phyloP scores from a whole-genome alignment of 345 rosid species.

The Sonneratia alba region DNA sequence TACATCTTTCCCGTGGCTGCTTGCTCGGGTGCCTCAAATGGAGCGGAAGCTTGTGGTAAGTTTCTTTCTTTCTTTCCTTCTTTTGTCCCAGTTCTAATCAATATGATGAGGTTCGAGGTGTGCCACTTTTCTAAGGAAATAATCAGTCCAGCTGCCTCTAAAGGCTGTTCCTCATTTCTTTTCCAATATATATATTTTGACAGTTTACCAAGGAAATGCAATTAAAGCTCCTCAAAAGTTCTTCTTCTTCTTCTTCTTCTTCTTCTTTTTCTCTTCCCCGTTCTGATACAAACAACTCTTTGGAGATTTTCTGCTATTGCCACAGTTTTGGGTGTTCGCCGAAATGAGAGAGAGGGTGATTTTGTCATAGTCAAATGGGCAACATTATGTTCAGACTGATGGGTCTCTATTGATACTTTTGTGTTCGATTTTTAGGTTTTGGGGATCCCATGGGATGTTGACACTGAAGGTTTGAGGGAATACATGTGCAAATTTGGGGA shows the following conservation, averaged over 20 bases:
- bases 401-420: not conserved
- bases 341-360: not conserved
- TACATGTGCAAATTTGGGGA: constrained; percentile 93
- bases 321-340: not conserved
- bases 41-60: constrained; percentile 26
- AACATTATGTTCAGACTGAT: not conserved
- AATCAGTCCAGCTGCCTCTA: no score
- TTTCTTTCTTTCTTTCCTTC: not conserved
- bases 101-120: not conserved
- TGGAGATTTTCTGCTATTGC: not conserved
- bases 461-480: constrained; percentile 79
- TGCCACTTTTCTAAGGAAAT: no score
- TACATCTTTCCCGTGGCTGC: constrained; percentile 1
- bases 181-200: no score
- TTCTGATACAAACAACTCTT: not conserved
- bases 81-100: not conserved
- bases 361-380: not conserved
- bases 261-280: not conserved
- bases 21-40: constrained; percentile 7
- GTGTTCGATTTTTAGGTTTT: constrained; percentile 41
- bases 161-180: no score
- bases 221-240: no score
- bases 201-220: no score
- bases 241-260: no score
- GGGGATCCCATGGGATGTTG: constrained; percentile 97